A percentile compares a stretch with the other conserved stretches of the same genome.
phyloP scores from a whole-genome alignment of 306 rosid species.

The Gynostemma pentaphyllum region DNA sequence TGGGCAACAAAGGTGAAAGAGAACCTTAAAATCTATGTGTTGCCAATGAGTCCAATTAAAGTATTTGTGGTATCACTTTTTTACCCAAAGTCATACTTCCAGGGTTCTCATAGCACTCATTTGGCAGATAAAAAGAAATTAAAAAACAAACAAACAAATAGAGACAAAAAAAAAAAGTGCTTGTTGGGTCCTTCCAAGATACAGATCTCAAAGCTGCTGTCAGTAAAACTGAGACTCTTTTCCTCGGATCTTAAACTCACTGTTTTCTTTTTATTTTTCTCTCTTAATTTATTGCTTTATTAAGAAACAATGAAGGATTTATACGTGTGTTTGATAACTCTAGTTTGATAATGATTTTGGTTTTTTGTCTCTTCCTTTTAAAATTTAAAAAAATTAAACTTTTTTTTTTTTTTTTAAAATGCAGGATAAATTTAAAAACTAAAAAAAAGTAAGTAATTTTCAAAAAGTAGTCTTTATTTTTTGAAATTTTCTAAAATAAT shows the following conservation, averaged over 20 bases:
- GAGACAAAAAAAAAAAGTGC: neutral
- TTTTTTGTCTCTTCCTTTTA: no score
- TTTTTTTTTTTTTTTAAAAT: no score
- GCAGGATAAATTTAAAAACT: no score
- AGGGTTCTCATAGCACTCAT: neutral
- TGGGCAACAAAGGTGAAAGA: neutral
- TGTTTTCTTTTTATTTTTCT: no score
- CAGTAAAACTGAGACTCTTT: neutral
- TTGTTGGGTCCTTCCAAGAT: slow-evolving; percentile 10
- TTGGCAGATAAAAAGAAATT: neutral
- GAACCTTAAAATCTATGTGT: neutral
- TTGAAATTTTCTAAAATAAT: no score
- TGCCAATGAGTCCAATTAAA: neutral
- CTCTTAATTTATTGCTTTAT: neutral
- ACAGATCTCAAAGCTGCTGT: slow-evolving; percentile 3
- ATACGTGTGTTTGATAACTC: neutral
- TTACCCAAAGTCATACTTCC: slow-evolving; percentile 2
- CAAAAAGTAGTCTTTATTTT: no score
- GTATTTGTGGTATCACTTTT: neutral
- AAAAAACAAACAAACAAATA: slow-evolving; percentile 3
- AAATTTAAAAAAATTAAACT: no score
- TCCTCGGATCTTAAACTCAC: slow-evolving; percentile 5
- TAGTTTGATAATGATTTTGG: neutral
- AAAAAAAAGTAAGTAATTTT: no score
- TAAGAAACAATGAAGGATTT: neutral